Evolutionary conservation across 2,329 filamentous ascomycete genomes (phyloP).

Genomic region (Rutstroemia sp.): DNA sequence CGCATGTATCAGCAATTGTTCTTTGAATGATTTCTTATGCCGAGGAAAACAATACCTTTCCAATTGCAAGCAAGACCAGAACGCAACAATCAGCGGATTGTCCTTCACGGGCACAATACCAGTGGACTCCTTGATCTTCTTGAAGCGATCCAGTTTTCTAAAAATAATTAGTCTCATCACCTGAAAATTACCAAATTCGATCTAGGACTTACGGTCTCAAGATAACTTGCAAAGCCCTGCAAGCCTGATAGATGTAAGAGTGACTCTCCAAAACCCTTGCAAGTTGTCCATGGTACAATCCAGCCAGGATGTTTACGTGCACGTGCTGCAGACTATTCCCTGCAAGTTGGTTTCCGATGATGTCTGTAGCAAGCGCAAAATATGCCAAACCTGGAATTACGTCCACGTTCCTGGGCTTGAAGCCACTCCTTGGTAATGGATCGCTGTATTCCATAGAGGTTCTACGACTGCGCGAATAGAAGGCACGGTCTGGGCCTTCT

Average conservation of each 20-base stretch:
- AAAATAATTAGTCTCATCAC: constrained; percentile 6
- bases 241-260: constrained; percentile 49
- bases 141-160: constrained; percentile 32
- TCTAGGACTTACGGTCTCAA: constrained; percentile 49
- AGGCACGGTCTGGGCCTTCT: constrained; percentile 34
- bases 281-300: constrained; percentile 82
- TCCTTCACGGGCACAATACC: constrained; percentile 30
- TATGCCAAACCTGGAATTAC: constrained; percentile 85
- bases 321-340: constrained; percentile 76
- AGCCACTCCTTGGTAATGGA: constrained; percentile 14
- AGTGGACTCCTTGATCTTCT: constrained; percentile 30
- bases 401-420: constrained; percentile 59
- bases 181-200: neutral
- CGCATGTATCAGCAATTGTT: constrained; percentile 11
- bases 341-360: constrained; percentile 76
- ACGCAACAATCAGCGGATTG: constrained; percentile 67
- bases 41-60: constrained; percentile 57
- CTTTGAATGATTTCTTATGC: neutral
- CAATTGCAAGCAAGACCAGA: constrained; percentile 89
- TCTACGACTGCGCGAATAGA: constrained; percentile 35
- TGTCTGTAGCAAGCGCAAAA: constrained; percentile 78
- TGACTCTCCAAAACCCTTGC: constrained; percentile 82
- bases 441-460: constrained; percentile 39
- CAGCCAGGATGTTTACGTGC: constrained; percentile 76
- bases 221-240: constrained; percentile 58